These are phyloP conservation scores for Ramicandelaber brevisporus DNA, from an alignment of 192 early-diverging fungal genomes.

Conservation along the genomic window DNA sequence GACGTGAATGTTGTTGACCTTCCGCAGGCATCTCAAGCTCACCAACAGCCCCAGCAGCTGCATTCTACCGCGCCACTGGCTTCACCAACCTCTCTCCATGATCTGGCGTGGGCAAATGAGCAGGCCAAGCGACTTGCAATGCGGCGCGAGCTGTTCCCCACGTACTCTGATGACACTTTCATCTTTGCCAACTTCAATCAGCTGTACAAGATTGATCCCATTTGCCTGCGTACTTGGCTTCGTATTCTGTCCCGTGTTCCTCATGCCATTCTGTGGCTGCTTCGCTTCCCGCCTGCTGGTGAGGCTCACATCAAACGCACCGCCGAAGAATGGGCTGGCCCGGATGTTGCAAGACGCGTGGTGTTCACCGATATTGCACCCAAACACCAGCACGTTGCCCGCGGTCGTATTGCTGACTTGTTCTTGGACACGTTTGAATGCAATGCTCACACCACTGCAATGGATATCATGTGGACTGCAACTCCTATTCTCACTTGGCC, in stretches of 20 bases:
- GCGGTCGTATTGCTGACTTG: conserved; percentile 71
- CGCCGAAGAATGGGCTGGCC: conserved; percentile 49
- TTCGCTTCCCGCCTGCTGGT: conserved; percentile 75
- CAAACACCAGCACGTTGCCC: conserved; percentile 76
- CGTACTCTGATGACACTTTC: conserved; percentile 48
- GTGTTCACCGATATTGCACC: conserved; percentile 65
- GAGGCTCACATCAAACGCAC: conserved; percentile 41
- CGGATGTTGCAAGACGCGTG: conserved; percentile 47
- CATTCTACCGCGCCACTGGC: conserved; percentile 1
- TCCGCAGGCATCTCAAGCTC: conserved; percentile 5
- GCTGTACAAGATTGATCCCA: conserved; percentile 86
- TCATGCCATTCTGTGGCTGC: conserved; percentile 66
- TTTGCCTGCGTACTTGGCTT: conserved; percentile 63
- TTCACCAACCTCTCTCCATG: conserved; percentile 5
- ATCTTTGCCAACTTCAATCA: conserved; percentile 97
- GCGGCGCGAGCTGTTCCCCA: conserved; percentile 67
- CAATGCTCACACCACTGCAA: conserved; percentile 89
- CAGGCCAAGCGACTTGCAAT: conserved; percentile 56
- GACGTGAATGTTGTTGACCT: conserved; percentile 22
- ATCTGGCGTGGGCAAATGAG: conserved; percentile 49
- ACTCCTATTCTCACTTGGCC: conserved; percentile 81
- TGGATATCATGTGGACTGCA: conserved; percentile 82
- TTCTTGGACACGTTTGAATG: conserved; percentile 91
- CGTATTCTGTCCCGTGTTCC: conserved; percentile 56
- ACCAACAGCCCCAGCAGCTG: conserved; percentile 6